These are phyloP conservation scores for Microbotryum scabiosae DNA, from an alignment of 1,284 basidiomycete genomes.

Conservation along the genomic window DNA sequence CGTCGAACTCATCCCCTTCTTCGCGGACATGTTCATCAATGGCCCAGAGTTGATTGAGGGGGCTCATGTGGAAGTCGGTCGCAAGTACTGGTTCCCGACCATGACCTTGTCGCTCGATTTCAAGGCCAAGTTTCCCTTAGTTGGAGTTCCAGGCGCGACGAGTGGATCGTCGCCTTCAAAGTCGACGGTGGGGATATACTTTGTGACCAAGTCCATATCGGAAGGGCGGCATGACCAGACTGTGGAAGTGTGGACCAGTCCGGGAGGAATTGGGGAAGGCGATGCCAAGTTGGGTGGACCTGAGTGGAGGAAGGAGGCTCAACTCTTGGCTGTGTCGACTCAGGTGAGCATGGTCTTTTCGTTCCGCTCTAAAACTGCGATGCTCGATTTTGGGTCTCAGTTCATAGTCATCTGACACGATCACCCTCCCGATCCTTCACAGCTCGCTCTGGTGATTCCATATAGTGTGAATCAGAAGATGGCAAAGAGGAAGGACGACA, in stretches of 20 bases:
- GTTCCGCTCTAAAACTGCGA: not conserved
- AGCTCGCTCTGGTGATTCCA: too few relatives aligned
- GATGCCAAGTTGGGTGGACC: not conserved
- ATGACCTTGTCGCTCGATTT: conserved; percentile 25
- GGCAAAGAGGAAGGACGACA: too few relatives aligned
- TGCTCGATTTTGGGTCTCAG: not conserved
- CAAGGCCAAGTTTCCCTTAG: conserved; percentile 21
- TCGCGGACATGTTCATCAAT: conserved; percentile 26
- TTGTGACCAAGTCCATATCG: conserved; percentile 15
- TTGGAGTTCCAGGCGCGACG: not conserved
- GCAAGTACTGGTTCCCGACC: conserved; percentile 26
- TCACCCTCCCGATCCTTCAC: too few relatives aligned
- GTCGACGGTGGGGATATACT: conserved; percentile 24
- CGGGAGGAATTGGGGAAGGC: conserved; percentile 2
- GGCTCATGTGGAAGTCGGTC: conserved; percentile 5
- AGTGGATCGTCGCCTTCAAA: not conserved
- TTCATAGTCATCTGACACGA: not conserved
- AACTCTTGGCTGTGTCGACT: conserved; percentile 22
- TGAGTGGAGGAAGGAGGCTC: conserved; percentile 15
- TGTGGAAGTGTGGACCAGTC: conserved; percentile 23
- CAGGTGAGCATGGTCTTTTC: conserved; percentile 13
- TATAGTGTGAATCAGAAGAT: too few relatives aligned
- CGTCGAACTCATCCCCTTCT: conserved; percentile 22
- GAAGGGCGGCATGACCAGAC: conserved; percentile 25
- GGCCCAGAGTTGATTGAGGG: conserved; percentile 14